These are phyloP conservation scores for Leccinum holopus DNA, from an alignment of 1,284 basidiomycete species.

Conservation along the genomic window DNA sequence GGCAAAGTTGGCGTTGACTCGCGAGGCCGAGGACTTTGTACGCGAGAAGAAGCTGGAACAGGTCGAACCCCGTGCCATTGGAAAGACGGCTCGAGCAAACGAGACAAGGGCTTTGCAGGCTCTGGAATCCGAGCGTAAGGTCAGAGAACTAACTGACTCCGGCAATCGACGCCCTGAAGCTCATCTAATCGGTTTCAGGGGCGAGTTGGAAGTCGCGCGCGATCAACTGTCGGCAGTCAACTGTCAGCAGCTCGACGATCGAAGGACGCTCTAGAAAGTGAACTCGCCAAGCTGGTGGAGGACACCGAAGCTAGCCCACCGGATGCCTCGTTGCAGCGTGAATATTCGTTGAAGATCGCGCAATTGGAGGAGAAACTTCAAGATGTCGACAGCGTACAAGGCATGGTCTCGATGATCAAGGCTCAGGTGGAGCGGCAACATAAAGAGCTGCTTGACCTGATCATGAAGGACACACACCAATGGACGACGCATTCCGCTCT, in stretches of 20 bases:
- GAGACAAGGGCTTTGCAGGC: slow-evolving; percentile 60
- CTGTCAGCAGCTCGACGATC: slow-evolving; percentile 48
- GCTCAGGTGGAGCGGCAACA: slow-evolving; percentile 68
- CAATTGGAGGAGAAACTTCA: slow-evolving; percentile 66
- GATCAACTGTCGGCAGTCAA: slow-evolving; percentile 49
- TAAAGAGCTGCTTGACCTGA: slow-evolving; percentile 64
- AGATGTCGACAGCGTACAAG: slow-evolving; percentile 51
- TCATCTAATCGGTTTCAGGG: slow-evolving; percentile 54
- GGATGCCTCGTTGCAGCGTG: slow-evolving; percentile 50
- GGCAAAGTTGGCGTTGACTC: slow-evolving; percentile 70
- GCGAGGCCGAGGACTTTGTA: slow-evolving; percentile 84
- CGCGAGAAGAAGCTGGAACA: slow-evolving; percentile 77
- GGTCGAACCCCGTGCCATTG: slow-evolving; percentile 62
- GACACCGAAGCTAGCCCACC: slow-evolving; percentile 49
- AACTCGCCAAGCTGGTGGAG: slow-evolving; percentile 66
- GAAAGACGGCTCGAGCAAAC: slow-evolving; percentile 60
- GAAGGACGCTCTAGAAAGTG: slow-evolving; percentile 66
- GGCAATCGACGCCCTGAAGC: slow-evolving; percentile 57
- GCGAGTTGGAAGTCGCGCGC: slow-evolving; percentile 52
- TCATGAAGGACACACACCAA: slow-evolving; percentile 55
- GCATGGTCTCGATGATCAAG: slow-evolving; percentile 55
- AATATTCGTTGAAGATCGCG: slow-evolving; percentile 65
- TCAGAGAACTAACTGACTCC: slow-evolving; percentile 63
- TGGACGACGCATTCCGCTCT: slow-evolving; percentile 62
- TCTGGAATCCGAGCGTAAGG: slow-evolving; percentile 63